Percentiles rank a stretch among this genome's conserved stretches.
Evolutionary conservation across 495 filamentous ascomycete species (phyloP).

Genomic region (Chaetomium cochliodes): DNA sequence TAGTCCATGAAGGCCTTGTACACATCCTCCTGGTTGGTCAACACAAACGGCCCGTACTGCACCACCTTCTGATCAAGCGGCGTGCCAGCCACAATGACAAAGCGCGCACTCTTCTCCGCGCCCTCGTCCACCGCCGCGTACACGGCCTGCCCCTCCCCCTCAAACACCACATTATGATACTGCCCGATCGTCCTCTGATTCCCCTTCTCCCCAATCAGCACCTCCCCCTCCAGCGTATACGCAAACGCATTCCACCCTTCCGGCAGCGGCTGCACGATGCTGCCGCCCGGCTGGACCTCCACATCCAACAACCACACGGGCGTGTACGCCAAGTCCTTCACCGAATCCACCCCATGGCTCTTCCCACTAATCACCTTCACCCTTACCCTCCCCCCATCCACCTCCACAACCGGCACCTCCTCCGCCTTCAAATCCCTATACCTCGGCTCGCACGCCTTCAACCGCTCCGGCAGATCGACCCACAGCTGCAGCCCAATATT

Average conservation of each 20-base stretch:
- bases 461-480: constrained; percentile 80
- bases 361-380: constrained; percentile 90
- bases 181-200: constrained; percentile 53
- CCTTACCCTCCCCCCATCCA: constrained; percentile 68
- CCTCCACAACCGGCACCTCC: constrained; percentile 71
- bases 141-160: constrained; percentile 71
- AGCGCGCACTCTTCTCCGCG: constrained; percentile 63
- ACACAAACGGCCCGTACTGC: constrained; percentile 94
- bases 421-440: constrained; percentile 77
- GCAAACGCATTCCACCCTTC: constrained; percentile 88
- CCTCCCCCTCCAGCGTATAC: constrained; percentile 72
- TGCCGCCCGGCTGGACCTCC: constrained; percentile 75
- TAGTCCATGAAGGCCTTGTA: constrained; percentile 89
- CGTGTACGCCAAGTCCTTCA: constrained; percentile 89
- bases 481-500: constrained; percentile 92
- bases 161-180: constrained; percentile 90
- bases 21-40: constrained; percentile 80
- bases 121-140: constrained; percentile 65
- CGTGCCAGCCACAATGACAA: constrained; percentile 81
- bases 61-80: constrained; percentile 89
- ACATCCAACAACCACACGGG: constrained; percentile 93
- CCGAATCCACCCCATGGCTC: constrained; percentile 76
- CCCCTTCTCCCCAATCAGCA: constrained; percentile 58
- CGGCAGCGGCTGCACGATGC: constrained; percentile 69
- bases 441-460: constrained; percentile 86